Percentiles rank a stretch among this genome's conserved stretches.
Evolutionary conservation across 2,329 filamentous ascomycete genomes (phyloP).

Genomic region (Bertia moriformis): DNA sequence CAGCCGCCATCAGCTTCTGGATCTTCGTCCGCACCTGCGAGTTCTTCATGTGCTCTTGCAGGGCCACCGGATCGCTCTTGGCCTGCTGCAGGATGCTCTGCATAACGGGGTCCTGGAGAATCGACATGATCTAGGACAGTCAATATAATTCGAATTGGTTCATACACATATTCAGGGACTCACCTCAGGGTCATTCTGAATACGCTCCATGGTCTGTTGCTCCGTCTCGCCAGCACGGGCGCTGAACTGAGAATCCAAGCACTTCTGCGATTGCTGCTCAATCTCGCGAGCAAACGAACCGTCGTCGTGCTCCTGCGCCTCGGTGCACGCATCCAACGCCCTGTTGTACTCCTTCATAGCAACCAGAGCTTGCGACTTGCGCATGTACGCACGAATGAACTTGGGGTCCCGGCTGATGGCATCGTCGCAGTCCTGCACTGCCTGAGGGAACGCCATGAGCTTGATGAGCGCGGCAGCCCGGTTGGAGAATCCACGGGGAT

Average conservation of each 20-base stretch:
- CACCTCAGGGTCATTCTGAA: conserved; percentile 82
- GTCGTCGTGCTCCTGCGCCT: conserved; percentile 53
- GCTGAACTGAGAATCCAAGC: conserved; percentile 74
- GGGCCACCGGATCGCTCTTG: conserved; percentile 77
- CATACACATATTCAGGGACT: conserved; percentile 15
- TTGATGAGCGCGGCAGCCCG: conserved; percentile 94
- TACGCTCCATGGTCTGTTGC: conserved; percentile 81
- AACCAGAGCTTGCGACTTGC: conserved; percentile 88
- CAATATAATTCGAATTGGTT: no score
- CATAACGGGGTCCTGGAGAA: conserved; percentile 95
- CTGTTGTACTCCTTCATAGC: conserved; percentile 98
- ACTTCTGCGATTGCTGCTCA: conserved; percentile 86
- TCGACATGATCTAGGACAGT: conserved; percentile 56
- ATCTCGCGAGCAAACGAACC: conserved; percentile 82
- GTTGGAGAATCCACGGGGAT: conserved; percentile 92
- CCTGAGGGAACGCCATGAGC: conserved; percentile 85
- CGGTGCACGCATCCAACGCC: conserved; percentile 75
- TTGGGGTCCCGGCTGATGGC: conserved; percentile 82
- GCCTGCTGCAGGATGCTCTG: conserved; percentile 94
- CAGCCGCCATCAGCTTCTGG: conserved; percentile 84
- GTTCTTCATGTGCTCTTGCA: conserved; percentile 97
- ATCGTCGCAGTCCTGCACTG: conserved; percentile 78
- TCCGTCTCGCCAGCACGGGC: conserved; percentile 89
- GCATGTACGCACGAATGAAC: conserved; percentile 91
- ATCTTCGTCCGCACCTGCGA: conserved; percentile 72